Percentiles rank a stretch among this genome's conserved stretches.
These are phyloP conservation scores for Cyberlindnera sargentensis DNA, from an alignment of 805 yeast genomes.

Conservation along the genomic window DNA sequence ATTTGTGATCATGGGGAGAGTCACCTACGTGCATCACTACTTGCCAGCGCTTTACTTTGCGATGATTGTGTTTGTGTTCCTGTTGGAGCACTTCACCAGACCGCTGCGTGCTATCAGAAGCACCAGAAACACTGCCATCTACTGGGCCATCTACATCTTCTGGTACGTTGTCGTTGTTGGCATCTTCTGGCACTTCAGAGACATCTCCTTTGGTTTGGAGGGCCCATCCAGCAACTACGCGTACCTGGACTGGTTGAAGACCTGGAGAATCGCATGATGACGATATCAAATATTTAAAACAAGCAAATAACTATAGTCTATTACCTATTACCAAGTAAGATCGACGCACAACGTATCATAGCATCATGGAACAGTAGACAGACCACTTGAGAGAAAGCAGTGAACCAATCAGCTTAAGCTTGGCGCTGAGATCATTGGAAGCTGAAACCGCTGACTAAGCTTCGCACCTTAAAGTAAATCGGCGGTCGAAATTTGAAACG, in stretches of 20 bases:
- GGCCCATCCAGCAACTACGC: conserved; percentile 35
- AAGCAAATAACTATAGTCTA: too few species aligned
- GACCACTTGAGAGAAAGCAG: too few species aligned
- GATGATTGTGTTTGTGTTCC: conserved; percentile 46
- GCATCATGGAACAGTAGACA: too few species aligned
- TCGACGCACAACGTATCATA: too few species aligned
- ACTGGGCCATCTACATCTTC: conserved; percentile 29
- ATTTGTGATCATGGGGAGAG: conserved; percentile 77
- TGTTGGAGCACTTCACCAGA: conserved; percentile 36
- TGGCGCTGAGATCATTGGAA: too few species aligned
- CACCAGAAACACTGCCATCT: conserved; percentile 21
- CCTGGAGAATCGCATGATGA: conserved; percentile 36
- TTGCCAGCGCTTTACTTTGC: conserved; percentile 81
- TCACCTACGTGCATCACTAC: conserved; percentile 80
- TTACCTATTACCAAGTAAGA: too few species aligned
- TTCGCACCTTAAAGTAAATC: too few species aligned
- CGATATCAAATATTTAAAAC: too few species aligned
- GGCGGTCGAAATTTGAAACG: too few species aligned
- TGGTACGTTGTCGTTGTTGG: conserved; percentile 39
- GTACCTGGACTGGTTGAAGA: conserved; percentile 41
- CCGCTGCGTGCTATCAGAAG: conserved; percentile 17
- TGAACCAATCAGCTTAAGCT: too few species aligned
- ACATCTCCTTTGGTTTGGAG: conserved; percentile 61
- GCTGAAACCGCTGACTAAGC: too few species aligned
- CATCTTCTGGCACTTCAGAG: conserved; percentile 54